Evolutionary conservation across 768 basidiomycete species (phyloP).

Genomic region (Phylloporus scabripes): DNA sequence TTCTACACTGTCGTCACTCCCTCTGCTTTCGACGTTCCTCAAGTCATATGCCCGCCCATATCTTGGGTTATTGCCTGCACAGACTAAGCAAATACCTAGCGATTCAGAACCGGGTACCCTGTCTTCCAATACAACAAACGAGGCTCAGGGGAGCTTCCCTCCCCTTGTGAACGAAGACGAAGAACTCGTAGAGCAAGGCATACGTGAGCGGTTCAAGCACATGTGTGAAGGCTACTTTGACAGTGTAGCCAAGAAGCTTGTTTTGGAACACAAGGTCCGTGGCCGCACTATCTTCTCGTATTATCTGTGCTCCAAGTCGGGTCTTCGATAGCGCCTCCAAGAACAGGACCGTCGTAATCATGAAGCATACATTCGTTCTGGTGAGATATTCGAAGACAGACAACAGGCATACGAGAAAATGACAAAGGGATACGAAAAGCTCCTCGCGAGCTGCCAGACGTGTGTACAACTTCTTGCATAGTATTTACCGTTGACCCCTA

Average conservation of each 20-base stretch:
- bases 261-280: conserved; percentile 84
- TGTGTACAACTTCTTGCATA: conserved; percentile 33
- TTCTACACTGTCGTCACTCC: conserved; percentile 79
- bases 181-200: conserved; percentile 79
- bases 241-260: conserved; percentile 82
- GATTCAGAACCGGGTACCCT: conserved; percentile 53
- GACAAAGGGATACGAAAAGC: conserved; percentile 92
- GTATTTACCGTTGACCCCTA: conserved; percentile 6
- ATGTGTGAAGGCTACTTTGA: conserved; percentile 96
- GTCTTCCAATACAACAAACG: conserved; percentile 34
- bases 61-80: conserved; percentile 65
- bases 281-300: background rate
- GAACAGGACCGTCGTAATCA: conserved; percentile 96
- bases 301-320: background rate
- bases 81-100: conserved; percentile 53
- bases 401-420: conserved; percentile 99
- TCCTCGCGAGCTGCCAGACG: conserved; percentile 85
- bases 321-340: conserved; percentile 68
- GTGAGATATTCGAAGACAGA: conserved; percentile 98
- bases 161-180: conserved; percentile 47
- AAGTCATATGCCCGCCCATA: conserved; percentile 89
- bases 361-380: conserved; percentile 98
- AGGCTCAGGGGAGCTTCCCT: conserved; percentile 37
- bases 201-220: conserved; percentile 82
- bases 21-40: conserved; percentile 85